Evolutionary conservation across 106 monocot species (phyloP).

Genomic region (Dendrobium chrysotoxum): DNA sequence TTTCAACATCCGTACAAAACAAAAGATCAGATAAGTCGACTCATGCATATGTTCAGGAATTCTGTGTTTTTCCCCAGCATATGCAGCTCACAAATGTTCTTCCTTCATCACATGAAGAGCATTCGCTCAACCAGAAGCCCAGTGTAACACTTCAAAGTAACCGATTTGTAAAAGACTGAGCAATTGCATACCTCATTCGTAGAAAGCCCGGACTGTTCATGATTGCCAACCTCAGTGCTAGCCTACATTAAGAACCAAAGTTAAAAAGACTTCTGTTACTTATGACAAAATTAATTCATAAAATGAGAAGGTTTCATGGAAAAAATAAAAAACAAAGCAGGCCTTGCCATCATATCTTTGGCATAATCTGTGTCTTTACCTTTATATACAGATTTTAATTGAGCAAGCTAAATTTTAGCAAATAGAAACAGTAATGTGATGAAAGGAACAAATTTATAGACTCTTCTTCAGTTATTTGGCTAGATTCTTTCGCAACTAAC

Average conservation of each 20-base stretch:
- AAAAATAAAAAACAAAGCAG: neutral
- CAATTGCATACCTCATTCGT: constrained; percentile 18
- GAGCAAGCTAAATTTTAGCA: neutral
- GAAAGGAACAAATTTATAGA: no score
- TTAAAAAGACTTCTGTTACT: neutral
- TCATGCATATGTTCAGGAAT: neutral
- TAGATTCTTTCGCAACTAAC: neutral
- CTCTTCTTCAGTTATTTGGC: neutral
- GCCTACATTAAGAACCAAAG: constrained; percentile 13
- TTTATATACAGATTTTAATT: neutral
- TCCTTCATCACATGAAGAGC: neutral
- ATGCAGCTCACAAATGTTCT: neutral
- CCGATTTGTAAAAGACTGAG: neutral
- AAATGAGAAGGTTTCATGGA: neutral
- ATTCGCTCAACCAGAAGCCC: no score
- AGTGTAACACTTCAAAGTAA: neutral
- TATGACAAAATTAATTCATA: neutral
- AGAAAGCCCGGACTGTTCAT: constrained; percentile 13
- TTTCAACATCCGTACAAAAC: neutral
- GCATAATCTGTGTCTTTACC: neutral
- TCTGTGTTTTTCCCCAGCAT: neutral
- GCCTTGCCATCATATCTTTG: neutral
- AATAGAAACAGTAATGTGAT: neutral
- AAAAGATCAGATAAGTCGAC: neutral
- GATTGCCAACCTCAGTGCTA: constrained; percentile 8